Evolutionary conservation across 257 asterid genomes (phyloP).

Genomic region (Solanum chmielewskii): DNA sequence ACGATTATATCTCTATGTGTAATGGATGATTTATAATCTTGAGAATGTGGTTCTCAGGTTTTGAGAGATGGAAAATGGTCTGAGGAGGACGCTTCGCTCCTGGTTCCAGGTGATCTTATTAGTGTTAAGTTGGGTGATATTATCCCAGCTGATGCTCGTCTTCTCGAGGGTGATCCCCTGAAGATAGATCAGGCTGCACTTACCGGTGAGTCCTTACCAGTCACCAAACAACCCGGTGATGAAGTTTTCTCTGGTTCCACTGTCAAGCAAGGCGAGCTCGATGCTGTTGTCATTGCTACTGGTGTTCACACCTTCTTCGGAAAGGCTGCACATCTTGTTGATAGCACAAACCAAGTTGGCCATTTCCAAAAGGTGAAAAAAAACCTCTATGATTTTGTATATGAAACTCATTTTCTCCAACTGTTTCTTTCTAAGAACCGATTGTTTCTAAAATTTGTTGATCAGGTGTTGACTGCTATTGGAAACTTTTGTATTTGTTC

Average conservation of each 20-base stretch:
- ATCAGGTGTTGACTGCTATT: constrained; percentile 68
- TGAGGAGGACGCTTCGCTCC: constrained; percentile 68
- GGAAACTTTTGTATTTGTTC: constrained; percentile 93
- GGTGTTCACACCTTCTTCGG: constrained; percentile 85
- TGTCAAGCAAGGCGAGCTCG: constrained; percentile 83
- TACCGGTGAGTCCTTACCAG: constrained; percentile 77
- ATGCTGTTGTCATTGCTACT: constrained; percentile 74
- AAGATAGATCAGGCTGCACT: constrained; percentile 81
- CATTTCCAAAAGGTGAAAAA: constrained; percentile 70
- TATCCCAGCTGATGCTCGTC: constrained; percentile 75
- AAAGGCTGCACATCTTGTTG: constrained; percentile 84
- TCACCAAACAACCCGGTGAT: constrained; percentile 43
- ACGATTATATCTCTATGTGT: background rate
- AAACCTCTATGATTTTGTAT: background rate
- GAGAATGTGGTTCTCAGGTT: constrained; percentile 14
- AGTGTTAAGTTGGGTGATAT: constrained; percentile 81
- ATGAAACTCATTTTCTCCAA: background rate
- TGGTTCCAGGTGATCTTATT: constrained; percentile 72
- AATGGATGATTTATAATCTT: background rate
- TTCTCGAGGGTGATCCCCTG: constrained; percentile 71
- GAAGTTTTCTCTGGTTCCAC: constrained; percentile 81
- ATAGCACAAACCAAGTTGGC: constrained; percentile 66
- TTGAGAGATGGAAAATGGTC: constrained; percentile 67
- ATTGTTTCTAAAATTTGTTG: background rate
- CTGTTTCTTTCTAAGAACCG: no score